Evolutionary conservation across 352 stramenopile genomes (phyloP).

Genomic region (Globisporangium viniferum): DNA sequence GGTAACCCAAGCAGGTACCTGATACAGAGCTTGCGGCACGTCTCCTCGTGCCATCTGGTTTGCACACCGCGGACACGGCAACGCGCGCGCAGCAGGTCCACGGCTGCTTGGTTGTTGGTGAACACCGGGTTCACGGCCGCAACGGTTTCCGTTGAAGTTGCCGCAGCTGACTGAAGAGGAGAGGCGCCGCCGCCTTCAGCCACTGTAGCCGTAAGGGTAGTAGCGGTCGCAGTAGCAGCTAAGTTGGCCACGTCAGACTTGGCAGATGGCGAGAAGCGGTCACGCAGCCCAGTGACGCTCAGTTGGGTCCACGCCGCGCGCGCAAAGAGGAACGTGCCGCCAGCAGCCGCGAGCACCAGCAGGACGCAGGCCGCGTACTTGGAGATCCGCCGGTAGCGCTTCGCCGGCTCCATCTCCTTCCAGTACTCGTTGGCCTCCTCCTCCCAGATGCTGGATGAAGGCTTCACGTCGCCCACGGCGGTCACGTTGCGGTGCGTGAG

Average conservation of each 20-base stretch:
- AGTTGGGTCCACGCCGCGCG: slow-evolving; percentile 2
- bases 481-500: slow-evolving; percentile 46
- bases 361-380: slow-evolving; percentile 27
- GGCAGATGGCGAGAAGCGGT: not conserved
- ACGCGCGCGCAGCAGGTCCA: slow-evolving; percentile 44
- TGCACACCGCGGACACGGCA: slow-evolving; percentile 66
- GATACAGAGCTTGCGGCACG: slow-evolving; percentile 57
- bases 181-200: not conserved
- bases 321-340: slow-evolving; percentile 20
- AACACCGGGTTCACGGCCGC: slow-evolving; percentile 12
- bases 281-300: not conserved
- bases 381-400: slow-evolving; percentile 30
- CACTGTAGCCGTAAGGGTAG: not conserved
- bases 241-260: not conserved
- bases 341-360: slow-evolving; percentile 21
- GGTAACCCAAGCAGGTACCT: slow-evolving; percentile 22
- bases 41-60: slow-evolving; percentile 71
- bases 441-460: slow-evolving; percentile 57
- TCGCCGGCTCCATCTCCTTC: slow-evolving; percentile 67
- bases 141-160: slow-evolving; percentile 2
- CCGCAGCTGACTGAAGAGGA: slow-evolving; percentile 7
- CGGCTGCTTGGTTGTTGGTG: slow-evolving; percentile 21
- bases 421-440: slow-evolving; percentile 66
- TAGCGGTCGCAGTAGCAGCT: not conserved
- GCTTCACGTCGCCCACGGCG: slow-evolving; percentile 22